phyloP scores from a whole-genome alignment of 2,329 filamentous ascomycete species.

The Biscogniauxia marginata region DNA sequence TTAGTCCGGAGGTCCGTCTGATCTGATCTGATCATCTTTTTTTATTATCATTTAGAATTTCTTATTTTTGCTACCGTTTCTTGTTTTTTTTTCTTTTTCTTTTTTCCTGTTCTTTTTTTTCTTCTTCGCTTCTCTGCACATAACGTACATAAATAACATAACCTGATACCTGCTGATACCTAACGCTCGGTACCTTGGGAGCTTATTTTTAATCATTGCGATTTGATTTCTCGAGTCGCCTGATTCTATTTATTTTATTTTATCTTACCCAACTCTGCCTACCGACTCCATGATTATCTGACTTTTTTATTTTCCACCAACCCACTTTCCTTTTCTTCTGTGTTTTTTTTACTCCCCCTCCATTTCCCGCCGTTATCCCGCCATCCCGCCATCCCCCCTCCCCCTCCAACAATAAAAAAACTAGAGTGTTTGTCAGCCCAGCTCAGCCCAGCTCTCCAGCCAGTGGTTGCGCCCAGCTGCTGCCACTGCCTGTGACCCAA shows the following conservation, averaged over 20 bases:
- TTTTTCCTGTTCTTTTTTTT: not conserved
- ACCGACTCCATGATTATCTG: not conserved
- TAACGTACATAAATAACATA: not conserved
- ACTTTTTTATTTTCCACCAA: not conserved
- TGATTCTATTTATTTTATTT: not conserved
- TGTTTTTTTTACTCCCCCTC: not conserved
- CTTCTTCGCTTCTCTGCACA: not conserved
- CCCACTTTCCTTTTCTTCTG: not conserved
- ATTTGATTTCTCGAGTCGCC: too few species aligned
- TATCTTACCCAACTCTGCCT: not conserved
- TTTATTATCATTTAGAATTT: not conserved
- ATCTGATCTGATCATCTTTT: slow-evolving; percentile 9
- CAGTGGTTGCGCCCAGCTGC: not conserved
- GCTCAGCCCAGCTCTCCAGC: slow-evolving; percentile 1
- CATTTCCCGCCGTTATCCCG: not conserved
- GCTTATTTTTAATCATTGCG: not conserved
- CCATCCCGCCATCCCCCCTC: not conserved
- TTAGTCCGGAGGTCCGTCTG: slow-evolving; percentile 26
- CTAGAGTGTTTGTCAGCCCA: not conserved
- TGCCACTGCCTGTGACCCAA: slow-evolving; percentile 1
- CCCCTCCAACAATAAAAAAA: not conserved
- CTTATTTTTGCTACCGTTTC: slow-evolving; percentile 1
- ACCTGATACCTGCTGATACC: not conserved
- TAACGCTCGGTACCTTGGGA: not conserved
- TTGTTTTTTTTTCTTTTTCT: slow-evolving; percentile 5